Evolutionary conservation across 257 asterid genomes (phyloP).

Genomic region (Plantago ovata): DNA sequence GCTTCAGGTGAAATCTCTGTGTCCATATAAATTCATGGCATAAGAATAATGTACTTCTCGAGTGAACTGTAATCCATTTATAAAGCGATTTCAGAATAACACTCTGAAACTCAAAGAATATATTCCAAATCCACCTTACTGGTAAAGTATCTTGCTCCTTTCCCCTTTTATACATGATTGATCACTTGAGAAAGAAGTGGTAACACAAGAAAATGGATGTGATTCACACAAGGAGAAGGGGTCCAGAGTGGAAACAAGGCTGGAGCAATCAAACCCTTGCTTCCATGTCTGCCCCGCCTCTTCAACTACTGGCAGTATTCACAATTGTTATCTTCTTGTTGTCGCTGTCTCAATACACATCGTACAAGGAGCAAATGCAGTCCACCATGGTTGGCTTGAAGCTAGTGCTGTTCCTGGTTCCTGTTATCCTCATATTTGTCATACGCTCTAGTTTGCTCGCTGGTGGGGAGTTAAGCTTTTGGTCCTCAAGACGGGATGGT

Average conservation of each 20-base stretch:
- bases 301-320: conserved; percentile 44
- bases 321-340: conserved; percentile 53
- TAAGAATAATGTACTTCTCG: conserved; percentile 32
- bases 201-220: conserved; percentile 35
- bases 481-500: conserved; percentile 25
- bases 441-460: conserved; percentile 29
- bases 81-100: conserved; percentile 31
- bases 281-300: conserved; percentile 58
- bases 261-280: conserved; percentile 41
- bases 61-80: conserved; percentile 35
- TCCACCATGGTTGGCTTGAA: conserved; percentile 31
- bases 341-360: conserved; percentile 47
- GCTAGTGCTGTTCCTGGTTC: conserved; percentile 43
- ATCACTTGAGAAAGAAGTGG: not conserved
- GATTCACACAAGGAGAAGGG: conserved; percentile 33
- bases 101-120: conserved; percentile 48
- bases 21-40: too few relatives aligned
- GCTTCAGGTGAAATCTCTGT: too few relatives aligned
- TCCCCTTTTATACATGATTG: conserved; percentile 15
- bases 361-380: conserved; percentile 44
- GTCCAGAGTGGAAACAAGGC: conserved; percentile 55
- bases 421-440: conserved; percentile 35
- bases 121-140: conserved; percentile 40
- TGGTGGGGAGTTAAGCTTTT: conserved; percentile 27
- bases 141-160: conserved; percentile 21